Evolutionary conservation across 495 filamentous ascomycete species (phyloP), one percentile per base, ranked within the genome.

Genomic region (Podospora sp.): DNA sequence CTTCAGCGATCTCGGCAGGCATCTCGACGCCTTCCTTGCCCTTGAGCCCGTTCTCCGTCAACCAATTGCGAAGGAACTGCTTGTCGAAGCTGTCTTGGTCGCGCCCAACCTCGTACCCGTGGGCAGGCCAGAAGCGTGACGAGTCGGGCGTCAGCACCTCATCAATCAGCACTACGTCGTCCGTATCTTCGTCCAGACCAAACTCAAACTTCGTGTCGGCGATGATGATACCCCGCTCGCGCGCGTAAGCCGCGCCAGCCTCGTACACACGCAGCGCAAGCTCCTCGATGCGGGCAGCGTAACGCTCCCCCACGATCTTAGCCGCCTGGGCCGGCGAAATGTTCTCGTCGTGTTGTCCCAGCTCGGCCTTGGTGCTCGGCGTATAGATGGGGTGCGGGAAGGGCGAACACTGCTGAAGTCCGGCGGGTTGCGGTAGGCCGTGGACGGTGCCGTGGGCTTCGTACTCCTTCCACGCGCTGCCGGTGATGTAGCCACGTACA

Each of bases 401-500:
- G 18, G 83, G 82, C 73, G 91, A 81, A 71, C 90, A 92, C 78
- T 93, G 90, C 70, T 83, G 73, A 65, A 97, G 77, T 0, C 91
- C 92, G 11, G 82, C 79, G 6, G 87, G 81, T 52, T 95, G 80
- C 22, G 82, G 77, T 53, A 93, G 89, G 6, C 91, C 91, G 75
- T 97, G 90, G 24, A 98, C 90, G 0, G 94, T 97, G 51, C 91
- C 91, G 33, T 80, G 80, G 61, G 85, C 84, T 72, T 88, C 78
- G 68, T 84, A 85, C 77, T 96, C 93, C 33, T 81, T 83, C 95
- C 95, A 99, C 4, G 93, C 93, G 63, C 90, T 91, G 14, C 95
- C 95, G 6, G 94, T 97, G 77, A 99, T 90, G 78, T 97, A 97
- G 63, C 95, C 94, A 29, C 94, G 89, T 2, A 97, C 93, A 59